A percentile compares a stretch with the other conserved stretches of the same genome.
These are phyloP conservation scores for Maudiozyma barnettii DNA, from an alignment of 805 yeast species.

Conservation along the genomic window DNA sequence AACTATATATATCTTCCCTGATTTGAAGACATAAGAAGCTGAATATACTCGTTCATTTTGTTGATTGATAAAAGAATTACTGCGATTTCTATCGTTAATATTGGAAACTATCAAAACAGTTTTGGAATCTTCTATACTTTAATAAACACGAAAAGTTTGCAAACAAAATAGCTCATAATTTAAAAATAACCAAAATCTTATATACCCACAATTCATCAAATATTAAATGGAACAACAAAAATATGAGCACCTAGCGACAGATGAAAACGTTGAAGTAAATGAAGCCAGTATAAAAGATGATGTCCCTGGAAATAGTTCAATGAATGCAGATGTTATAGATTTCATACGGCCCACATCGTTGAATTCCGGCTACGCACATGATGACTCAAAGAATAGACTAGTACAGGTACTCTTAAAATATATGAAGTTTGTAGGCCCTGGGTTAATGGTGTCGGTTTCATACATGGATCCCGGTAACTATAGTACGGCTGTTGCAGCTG, in stretches of 20 bases:
- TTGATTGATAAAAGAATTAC: too few relatives aligned
- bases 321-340: neutral
- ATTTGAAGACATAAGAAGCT: too few relatives aligned
- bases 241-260: neutral
- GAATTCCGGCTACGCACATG: neutral
- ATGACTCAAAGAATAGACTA: neutral
- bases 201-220: neutral
- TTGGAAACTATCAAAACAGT: too few relatives aligned
- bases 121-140: too few relatives aligned
- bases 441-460: slow-evolving; percentile 88
- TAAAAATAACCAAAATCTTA: neutral
- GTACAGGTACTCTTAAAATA: slow-evolving; percentile 35
- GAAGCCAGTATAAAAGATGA: neutral
- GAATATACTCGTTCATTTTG: too few relatives aligned
- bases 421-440: slow-evolving; percentile 78
- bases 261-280: neutral
- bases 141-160: too few relatives aligned
- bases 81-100: too few relatives aligned
- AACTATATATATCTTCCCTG: too few relatives aligned
- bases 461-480: slow-evolving; percentile 98
- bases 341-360: neutral
- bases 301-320: neutral
- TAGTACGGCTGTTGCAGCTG: slow-evolving; percentile 89
- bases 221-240: neutral
- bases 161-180: neutral